Percentiles rank a stretch among this genome's conserved stretches.
Evolutionary conservation across 805 yeast genomes (phyloP).

Genomic region (Komagataella mondaviorum): DNA sequence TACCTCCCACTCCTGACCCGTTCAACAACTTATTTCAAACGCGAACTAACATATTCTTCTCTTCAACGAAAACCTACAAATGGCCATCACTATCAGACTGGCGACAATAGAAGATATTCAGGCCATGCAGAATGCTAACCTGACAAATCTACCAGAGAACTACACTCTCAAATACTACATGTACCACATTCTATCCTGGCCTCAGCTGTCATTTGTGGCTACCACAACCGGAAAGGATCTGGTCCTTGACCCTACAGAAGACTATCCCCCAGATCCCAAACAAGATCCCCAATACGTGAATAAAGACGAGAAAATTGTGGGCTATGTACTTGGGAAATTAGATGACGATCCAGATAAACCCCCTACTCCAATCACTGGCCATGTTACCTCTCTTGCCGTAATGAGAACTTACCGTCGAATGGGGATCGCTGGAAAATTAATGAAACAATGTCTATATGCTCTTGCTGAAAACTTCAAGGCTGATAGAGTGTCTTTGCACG

Average conservation of each 20-base stretch:
- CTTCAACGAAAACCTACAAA: constrained; percentile 10
- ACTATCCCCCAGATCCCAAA: constrained; percentile 7
- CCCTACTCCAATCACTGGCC: constrained; percentile 74
- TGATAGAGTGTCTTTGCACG: constrained; percentile 80
- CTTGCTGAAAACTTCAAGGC: constrained; percentile 74
- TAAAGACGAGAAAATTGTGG: constrained; percentile 76
- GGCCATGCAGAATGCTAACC: constrained; percentile 91
- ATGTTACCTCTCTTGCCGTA: constrained; percentile 85
- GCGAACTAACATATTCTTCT: background rate
- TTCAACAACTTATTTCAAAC: background rate
- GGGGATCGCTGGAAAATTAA: constrained; percentile 87
- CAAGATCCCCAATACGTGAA: constrained; percentile 36
- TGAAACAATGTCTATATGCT: constrained; percentile 70
- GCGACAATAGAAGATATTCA: constrained; percentile 81
- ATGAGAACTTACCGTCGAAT: constrained; percentile 91
- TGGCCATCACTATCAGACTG: constrained; percentile 81
- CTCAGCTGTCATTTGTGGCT: constrained; percentile 94
- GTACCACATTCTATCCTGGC: constrained; percentile 94
- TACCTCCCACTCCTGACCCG: too few relatives aligned
- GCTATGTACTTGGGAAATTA: constrained; percentile 92
- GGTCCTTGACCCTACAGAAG: constrained; percentile 11
- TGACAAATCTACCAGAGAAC: constrained; percentile 89
- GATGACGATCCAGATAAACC: constrained; percentile 81
- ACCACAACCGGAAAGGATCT: constrained; percentile 49
- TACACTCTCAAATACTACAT: constrained; percentile 85